A percentile compares a stretch with the other conserved stretches of the same genome.
These are phyloP conservation scores for Suillus lakei DNA, from an alignment of 768 basidiomycete species.

Conservation along the genomic window DNA sequence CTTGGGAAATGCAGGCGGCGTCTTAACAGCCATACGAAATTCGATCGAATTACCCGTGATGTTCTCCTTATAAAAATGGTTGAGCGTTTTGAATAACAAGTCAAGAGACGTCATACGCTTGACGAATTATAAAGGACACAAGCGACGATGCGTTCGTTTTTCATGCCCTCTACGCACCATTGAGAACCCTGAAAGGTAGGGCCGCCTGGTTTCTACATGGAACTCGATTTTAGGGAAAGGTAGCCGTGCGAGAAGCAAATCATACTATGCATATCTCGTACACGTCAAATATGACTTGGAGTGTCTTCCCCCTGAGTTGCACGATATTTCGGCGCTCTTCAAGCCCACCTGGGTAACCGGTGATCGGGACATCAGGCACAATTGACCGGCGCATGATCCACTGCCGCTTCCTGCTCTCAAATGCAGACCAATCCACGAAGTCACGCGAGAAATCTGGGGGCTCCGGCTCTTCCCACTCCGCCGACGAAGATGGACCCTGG, in stretches of 20 bases:
- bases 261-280: constrained; percentile 49
- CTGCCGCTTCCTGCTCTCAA: constrained; percentile 46
- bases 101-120: constrained; percentile 37
- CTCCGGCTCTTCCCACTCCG: constrained; percentile 53
- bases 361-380: constrained; percentile 46
- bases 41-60: constrained; percentile 39
- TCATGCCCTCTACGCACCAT: constrained; percentile 61
- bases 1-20: constrained; percentile 38
- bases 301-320: constrained; percentile 39
- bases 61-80: constrained; percentile 47
- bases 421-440: constrained; percentile 50
- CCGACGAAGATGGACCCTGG: constrained; percentile 44
- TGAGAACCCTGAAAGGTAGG: constrained; percentile 38
- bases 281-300: constrained; percentile 50
- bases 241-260: background rate
- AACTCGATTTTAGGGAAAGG: constrained; percentile 5
- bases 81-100: background rate
- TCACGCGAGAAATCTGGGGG: constrained; percentile 53
- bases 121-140: constrained; percentile 47
- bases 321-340: constrained; percentile 46
- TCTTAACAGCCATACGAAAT: constrained; percentile 58
- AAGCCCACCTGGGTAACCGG: constrained; percentile 51
- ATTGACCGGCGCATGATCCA: constrained; percentile 51
- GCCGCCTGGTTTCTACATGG: constrained; percentile 36
- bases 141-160: constrained; percentile 55